phyloP scores from a whole-genome alignment of 192 early-diverging fungal species.

The Rhizophagus sp. region DNA sequence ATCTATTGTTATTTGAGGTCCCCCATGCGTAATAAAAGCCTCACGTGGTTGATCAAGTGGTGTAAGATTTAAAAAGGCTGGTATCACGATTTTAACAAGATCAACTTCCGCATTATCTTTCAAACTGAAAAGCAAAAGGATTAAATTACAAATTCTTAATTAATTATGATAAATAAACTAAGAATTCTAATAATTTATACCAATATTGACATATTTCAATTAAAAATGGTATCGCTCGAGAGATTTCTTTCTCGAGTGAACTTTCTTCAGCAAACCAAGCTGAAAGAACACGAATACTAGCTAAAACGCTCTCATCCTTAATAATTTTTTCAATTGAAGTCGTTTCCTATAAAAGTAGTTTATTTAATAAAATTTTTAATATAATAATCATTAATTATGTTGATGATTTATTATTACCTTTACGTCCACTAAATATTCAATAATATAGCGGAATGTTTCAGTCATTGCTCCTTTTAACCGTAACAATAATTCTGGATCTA shows the following conservation, averaged over 20 bases:
- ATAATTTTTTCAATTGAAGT: not conserved
- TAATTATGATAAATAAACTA: not conserved
- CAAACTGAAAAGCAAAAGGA: not conserved
- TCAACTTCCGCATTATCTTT: not conserved
- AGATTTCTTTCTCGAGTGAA: constrained; percentile 25
- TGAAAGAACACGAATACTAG: constrained; percentile 27
- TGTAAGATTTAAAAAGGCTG: constrained; percentile 20
- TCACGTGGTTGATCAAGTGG: constrained; percentile 7
- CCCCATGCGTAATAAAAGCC: not conserved
- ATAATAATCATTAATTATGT: not conserved
- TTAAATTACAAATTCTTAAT: not conserved
- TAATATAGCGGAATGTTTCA: constrained; percentile 39
- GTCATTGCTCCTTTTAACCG: constrained; percentile 36
- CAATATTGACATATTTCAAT: not conserved
- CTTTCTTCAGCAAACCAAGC: constrained; percentile 22
- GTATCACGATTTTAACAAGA: constrained; percentile 6
- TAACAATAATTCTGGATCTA: constrained; percentile 41
- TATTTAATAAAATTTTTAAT: not conserved
- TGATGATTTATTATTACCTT: constrained; percentile 10
- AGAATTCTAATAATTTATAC: not conserved
- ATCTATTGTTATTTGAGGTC: not conserved
- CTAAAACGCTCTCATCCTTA: constrained; percentile 2
- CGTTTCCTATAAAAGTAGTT: not conserved
- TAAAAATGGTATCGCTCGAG: constrained; percentile 5
- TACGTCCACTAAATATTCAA: constrained; percentile 34